phyloP scores from a whole-genome alignment of 345 rosid species.

The Eucalyptus erythrocorys region DNA sequence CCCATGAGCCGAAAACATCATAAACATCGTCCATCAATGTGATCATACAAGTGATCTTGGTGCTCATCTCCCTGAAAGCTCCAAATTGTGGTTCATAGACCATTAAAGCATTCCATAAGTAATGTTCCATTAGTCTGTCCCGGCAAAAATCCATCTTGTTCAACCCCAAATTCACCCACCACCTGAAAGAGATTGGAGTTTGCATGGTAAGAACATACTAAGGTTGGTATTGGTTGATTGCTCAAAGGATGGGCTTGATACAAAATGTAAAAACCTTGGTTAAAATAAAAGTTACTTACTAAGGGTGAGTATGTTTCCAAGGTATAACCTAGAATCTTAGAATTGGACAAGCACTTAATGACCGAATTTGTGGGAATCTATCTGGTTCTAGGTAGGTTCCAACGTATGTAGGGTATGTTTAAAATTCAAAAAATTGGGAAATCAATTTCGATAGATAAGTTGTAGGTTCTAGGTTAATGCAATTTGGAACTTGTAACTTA shows the following conservation, averaged over 20 bases:
- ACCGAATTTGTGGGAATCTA: too few species aligned
- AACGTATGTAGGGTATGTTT: too few species aligned
- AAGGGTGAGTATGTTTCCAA: too few species aligned
- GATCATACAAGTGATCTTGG: background rate
- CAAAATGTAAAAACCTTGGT: background rate
- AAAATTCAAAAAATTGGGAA: too few species aligned
- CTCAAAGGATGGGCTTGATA: background rate
- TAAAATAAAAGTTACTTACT: background rate
- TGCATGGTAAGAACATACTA: background rate
- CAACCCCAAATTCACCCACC: slow-evolving; percentile 15
- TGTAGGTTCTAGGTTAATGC: too few species aligned
- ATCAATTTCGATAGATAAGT: too few species aligned
- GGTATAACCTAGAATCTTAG: too few species aligned
- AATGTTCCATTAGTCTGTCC: slow-evolving; percentile 7
- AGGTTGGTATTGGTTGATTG: background rate
- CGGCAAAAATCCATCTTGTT: background rate
- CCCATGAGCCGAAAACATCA: slow-evolving; percentile 1
- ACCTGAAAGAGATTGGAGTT: background rate
- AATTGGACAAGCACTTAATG: too few species aligned
- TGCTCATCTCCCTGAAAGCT: background rate
- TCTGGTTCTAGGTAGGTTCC: too few species aligned
- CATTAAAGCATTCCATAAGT: background rate
- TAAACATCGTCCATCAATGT: slow-evolving; percentile 3
- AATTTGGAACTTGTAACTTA: too few species aligned
- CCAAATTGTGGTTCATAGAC: slow-evolving; percentile 5